A percentile compares a stretch with the other conserved stretches of the same genome.
Evolutionary conservation across 2,329 filamentous ascomycete genomes (phyloP).

Genomic region (Talaromyces funiculosus): DNA sequence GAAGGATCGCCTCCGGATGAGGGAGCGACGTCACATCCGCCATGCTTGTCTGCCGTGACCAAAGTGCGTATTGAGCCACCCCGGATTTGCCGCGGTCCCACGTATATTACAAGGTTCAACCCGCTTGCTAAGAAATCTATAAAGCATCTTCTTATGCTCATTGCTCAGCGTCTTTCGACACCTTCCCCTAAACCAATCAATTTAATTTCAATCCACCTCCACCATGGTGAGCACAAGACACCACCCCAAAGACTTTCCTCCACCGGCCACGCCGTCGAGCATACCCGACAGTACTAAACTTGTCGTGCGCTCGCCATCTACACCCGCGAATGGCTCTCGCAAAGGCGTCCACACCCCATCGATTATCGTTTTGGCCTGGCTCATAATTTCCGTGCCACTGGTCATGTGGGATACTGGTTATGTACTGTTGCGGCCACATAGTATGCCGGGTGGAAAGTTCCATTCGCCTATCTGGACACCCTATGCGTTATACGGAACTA

Average conservation of each 20-base stretch:
- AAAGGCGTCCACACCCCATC: slow-evolving; percentile 56
- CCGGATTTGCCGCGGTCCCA: neutral
- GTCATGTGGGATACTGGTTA: slow-evolving; percentile 78
- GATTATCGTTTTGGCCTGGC: slow-evolving; percentile 61
- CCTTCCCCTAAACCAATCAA: neutral
- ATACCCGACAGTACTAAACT: slow-evolving; percentile 21
- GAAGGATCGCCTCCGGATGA: slow-evolving; percentile 1
- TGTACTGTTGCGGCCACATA: slow-evolving; percentile 71
- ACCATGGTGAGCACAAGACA: slow-evolving; percentile 54
- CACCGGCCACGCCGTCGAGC: slow-evolving; percentile 24
- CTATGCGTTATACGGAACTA: slow-evolving; percentile 71
- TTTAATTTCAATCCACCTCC: neutral
- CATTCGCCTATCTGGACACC: slow-evolving; percentile 70
- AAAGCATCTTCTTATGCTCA: neutral
- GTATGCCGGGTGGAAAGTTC: slow-evolving; percentile 69
- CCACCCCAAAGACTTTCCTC: slow-evolving; percentile 48
- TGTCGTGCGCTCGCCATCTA: slow-evolving; percentile 21
- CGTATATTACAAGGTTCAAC: neutral
- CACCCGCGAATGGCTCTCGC: slow-evolving; percentile 18
- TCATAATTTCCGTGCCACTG: slow-evolving; percentile 67
- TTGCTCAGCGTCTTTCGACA: neutral
- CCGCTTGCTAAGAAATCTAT: neutral
- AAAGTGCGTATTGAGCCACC: neutral
- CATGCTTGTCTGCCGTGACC: neutral
- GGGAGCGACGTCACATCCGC: slow-evolving; percentile 7